A percentile compares a stretch with the other conserved stretches of the same genome.
phyloP scores from a whole-genome alignment of 768 basidiomycete species.

The Dictyophora rubrovolvata region DNA sequence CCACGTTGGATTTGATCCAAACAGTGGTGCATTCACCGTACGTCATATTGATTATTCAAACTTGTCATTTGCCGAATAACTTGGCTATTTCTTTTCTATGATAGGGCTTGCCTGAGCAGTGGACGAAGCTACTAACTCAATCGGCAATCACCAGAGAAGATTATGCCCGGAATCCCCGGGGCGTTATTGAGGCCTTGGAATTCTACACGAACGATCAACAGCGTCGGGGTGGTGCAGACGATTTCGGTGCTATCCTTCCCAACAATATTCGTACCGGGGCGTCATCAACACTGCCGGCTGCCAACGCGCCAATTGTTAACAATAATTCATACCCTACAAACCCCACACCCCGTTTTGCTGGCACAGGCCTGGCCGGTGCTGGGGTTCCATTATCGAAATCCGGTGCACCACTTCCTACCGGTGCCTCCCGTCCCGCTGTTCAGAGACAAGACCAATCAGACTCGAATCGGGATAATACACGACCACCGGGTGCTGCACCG shows the following conservation, averaged over 20 bases:
- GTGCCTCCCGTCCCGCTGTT: constrained; percentile 24
- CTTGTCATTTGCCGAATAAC: neutral
- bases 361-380: constrained; percentile 80
- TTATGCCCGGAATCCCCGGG: constrained; percentile 93
- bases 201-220: constrained; percentile 98
- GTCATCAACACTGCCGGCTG: constrained; percentile 14
- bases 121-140: constrained; percentile 93
- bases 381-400: constrained; percentile 5
- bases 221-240: constrained; percentile 64
- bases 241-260: constrained; percentile 28
- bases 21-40: constrained; percentile 89
- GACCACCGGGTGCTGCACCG: constrained; percentile 19
- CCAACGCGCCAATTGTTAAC: constrained; percentile 26
- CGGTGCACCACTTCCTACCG: constrained; percentile 2
- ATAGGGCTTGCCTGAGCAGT: constrained; percentile 94
- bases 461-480: constrained; percentile 28
- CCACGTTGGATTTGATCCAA: constrained; percentile 93
- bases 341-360: constrained; percentile 72
- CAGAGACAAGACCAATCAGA: constrained; percentile 40
- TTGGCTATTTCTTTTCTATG: neutral
- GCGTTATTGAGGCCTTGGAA: constrained; percentile 93
- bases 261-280: constrained; percentile 15
- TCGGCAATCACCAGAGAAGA: constrained; percentile 97
- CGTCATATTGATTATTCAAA: constrained; percentile 22
- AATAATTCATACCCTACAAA: constrained; percentile 23